Base-by-base conservation (phyloP, 352 stramenopile genomes). In the Pythium folliculosum region DNA sequence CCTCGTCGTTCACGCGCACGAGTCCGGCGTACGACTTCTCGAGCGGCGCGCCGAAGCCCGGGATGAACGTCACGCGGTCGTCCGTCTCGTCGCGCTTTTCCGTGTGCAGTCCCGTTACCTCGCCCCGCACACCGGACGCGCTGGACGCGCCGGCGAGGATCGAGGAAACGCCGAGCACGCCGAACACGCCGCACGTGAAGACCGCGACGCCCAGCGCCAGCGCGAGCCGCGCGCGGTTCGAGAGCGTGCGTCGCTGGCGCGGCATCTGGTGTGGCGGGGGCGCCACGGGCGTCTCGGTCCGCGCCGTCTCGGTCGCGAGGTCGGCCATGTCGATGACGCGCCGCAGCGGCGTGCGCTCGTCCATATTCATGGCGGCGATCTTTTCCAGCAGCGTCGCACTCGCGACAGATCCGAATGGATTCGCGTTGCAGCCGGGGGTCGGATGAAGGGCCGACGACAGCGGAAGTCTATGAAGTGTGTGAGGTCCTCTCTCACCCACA, bases 1-100 rank as follows among this genome's bases (percentile, higher is more conserved):
- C 77, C 16, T 73, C 0, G 14, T 63, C 67, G 71, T 91, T 91
- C 37, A 92, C 86, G 43, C 65, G 78, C 45, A 91, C 70, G 61
- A 91, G 68, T 10, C 86, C 84, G 35, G 86, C 83, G 70, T 88
- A 94, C 86, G 92, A 83, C 27, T 76, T 89, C 68, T 93, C 84
- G 22, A 90, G 64, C 16, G 84, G 84, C 2, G 74, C 61, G 52
- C 84, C 84, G 65, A 91, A 93, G 38, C 82, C 82, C 16, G 84
- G 84, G 17, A 93, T 63, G 59, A 90, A 91, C 37, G 55, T 44
- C 49, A 93, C 84, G 19, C 57, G 45, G 61, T 93, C 84, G 14
- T 77, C 63, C 25, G 43, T 63, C 17, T 50, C 45, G 2, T 76
- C 40, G 19, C 19, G 19, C 8, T 21, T 25, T 44, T 32, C 22